Evolutionary conservation across 768 basidiomycete genomes (phyloP).

Genomic region (Phlebiopsis gigantea): DNA sequence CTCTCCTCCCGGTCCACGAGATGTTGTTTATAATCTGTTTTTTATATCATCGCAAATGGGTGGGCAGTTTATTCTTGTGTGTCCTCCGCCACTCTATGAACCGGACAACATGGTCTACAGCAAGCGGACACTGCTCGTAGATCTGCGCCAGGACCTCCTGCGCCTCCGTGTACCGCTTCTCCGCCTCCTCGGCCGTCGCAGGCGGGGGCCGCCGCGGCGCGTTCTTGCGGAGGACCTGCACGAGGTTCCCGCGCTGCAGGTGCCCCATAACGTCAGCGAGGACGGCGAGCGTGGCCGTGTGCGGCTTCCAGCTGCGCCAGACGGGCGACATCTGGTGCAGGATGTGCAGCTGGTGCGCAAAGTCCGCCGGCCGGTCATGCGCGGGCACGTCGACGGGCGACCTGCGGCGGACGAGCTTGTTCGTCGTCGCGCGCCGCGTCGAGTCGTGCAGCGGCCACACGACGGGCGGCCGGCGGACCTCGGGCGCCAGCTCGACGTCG

Average conservation of each 20-base stretch:
- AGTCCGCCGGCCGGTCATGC: constrained; percentile 32
- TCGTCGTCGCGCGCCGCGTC: constrained; percentile 6
- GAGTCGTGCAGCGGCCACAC: constrained; percentile 13
- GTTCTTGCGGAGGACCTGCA: constrained; percentile 35
- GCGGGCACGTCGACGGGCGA: background rate
- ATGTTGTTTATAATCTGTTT: background rate
- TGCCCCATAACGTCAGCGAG: constrained; percentile 42
- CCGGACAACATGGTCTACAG: constrained; percentile 25
- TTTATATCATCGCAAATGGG: background rate
- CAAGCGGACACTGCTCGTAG: constrained; percentile 44
- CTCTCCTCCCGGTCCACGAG: background rate
- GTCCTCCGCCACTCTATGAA: constrained; percentile 10
- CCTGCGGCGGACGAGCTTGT: background rate
- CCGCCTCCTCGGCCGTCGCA: constrained; percentile 18
- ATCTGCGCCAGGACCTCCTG: constrained; percentile 40
- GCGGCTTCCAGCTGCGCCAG: constrained; percentile 67
- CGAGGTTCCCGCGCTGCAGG: constrained; percentile 44
- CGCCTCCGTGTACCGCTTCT: constrained; percentile 28
- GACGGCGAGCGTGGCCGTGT: constrained; percentile 41
- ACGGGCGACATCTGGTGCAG: constrained; percentile 59
- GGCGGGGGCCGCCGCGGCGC: constrained; percentile 11
- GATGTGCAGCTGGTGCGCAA: constrained; percentile 53
- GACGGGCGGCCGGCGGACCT: constrained; percentile 6
- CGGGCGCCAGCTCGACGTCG: constrained; percentile 13
- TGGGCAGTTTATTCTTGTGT: background rate